Conservation (phyloP, 805 yeast genomes). For the Dipodascus geniculatus region DNA sequence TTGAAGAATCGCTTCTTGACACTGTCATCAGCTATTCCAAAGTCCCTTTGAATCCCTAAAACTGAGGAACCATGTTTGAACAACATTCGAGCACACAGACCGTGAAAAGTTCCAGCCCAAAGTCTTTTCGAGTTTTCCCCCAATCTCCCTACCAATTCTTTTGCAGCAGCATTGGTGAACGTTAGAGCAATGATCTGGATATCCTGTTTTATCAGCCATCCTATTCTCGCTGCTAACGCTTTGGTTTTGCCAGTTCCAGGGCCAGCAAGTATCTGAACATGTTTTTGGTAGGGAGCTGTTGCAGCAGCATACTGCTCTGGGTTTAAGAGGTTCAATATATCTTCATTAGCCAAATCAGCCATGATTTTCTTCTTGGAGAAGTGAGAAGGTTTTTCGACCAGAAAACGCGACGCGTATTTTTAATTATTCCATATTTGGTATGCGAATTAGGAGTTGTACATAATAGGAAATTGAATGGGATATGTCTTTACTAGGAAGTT, state of each 20-base stretch:
- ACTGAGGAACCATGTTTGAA: conserved; percentile 37
- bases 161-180: conserved; percentile 87
- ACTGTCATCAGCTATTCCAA: conserved; percentile 48
- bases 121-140: conserved; percentile 31
- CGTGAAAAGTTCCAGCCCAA: conserved; percentile 82
- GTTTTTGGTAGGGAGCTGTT: conserved; percentile 28
- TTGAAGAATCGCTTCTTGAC: conserved; percentile 28
- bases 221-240: conserved; percentile 70
- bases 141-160: conserved; percentile 66
- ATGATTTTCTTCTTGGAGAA: too few relatives aligned
- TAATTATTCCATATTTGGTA: too few relatives aligned
- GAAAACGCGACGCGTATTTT: too few relatives aligned
- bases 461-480: too few relatives aligned
- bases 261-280: conserved; percentile 47
- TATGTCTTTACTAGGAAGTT: too few relatives aligned
- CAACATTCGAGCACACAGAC: conserved; percentile 57
- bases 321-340: conserved; percentile 21
- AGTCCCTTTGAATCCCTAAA: conserved; percentile 30
- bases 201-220: conserved; percentile 44
- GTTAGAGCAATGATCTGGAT: conserved; percentile 71
- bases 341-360: neutral
- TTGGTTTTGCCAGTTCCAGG: conserved; percentile 75
- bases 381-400: too few relatives aligned
- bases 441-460: too few relatives aligned
- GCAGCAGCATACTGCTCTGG: conserved; percentile 36